Evolutionary conservation across 2,329 filamentous ascomycete species (phyloP).

Genomic region (Chaetothyriales sp.): DNA sequence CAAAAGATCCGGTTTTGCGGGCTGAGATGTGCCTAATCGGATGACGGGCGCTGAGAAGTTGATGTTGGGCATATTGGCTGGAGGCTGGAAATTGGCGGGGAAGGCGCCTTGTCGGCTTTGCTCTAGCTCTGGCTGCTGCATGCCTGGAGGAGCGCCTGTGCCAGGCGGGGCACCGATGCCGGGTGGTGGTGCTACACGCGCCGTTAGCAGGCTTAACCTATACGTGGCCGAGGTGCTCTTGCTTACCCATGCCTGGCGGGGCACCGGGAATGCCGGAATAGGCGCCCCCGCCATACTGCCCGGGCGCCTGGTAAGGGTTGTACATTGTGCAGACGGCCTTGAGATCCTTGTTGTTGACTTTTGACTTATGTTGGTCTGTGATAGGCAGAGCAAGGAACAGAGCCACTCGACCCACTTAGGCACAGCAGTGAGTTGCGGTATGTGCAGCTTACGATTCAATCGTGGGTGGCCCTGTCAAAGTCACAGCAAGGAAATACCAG

Average conservation of each 20-base stretch:
- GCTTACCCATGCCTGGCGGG: slow-evolving; percentile 68
- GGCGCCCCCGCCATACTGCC: slow-evolving; percentile 60
- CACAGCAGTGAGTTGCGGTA: background rate
- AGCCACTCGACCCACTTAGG: background rate
- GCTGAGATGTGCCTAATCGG: slow-evolving; percentile 63
- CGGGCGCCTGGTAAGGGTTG: slow-evolving; percentile 17
- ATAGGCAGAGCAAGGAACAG: background rate
- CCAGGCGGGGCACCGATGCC: slow-evolving; percentile 68
- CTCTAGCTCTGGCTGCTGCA: slow-evolving; percentile 59
- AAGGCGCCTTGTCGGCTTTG: slow-evolving; percentile 68
- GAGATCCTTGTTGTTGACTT: background rate
- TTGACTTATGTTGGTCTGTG: background rate
- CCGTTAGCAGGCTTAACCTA: slow-evolving; percentile 9
- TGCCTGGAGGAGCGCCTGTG: slow-evolving; percentile 62
- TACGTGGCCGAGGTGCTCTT: background rate
- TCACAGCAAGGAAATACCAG: too few species aligned
- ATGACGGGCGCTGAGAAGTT: slow-evolving; percentile 97
- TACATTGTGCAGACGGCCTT: slow-evolving; percentile 1
- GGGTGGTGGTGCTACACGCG: slow-evolving; percentile 52
- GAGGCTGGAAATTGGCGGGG: slow-evolving; percentile 73
- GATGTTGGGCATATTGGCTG: slow-evolving; percentile 87
- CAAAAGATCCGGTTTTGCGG: slow-evolving; percentile 44
- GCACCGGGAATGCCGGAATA: slow-evolving; percentile 60
- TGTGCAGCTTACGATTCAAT: background rate
- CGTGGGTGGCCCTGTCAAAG: background rate